These are phyloP conservation scores for Fusarium nelsonii DNA, from an alignment of 2,329 filamentous ascomycete genomes.

Conservation along the genomic window DNA sequence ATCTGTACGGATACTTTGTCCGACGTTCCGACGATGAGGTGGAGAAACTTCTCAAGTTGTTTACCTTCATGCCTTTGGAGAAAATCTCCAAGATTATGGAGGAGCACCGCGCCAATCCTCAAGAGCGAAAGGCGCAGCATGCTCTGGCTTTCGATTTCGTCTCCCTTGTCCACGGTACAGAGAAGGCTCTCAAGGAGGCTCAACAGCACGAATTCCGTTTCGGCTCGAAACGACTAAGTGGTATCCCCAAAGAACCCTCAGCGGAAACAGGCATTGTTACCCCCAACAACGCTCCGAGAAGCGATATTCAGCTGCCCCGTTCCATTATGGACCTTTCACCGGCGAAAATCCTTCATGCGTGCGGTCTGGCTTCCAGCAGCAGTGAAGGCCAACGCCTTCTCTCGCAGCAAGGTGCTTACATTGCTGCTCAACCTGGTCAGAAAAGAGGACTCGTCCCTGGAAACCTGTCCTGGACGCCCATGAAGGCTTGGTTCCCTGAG, in stretches of 20 bases:
- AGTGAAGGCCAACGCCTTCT: conserved; percentile 72
- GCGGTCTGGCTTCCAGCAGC: conserved; percentile 68
- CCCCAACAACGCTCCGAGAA: conserved; percentile 62
- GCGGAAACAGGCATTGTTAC: conserved; percentile 52
- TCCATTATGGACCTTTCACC: conserved; percentile 69
- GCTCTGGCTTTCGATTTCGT: conserved; percentile 85
- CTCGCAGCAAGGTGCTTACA: conserved; percentile 67
- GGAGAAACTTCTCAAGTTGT: conserved; percentile 83
- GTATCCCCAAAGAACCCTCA: conserved; percentile 50
- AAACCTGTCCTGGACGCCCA: conserved; percentile 70
- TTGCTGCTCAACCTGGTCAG: conserved; percentile 65
- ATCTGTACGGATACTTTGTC: conserved; percentile 92
- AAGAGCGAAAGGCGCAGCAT: conserved; percentile 84
- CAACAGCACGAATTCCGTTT: conserved; percentile 65
- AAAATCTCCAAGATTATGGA: conserved; percentile 77
- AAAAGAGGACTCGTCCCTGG: conserved; percentile 60
- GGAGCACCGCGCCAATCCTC: conserved; percentile 74
- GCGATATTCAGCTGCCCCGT: conserved; percentile 70
- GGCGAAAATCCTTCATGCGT: conserved; percentile 69
- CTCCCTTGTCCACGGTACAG: conserved; percentile 78
- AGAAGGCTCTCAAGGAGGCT: conserved; percentile 73
- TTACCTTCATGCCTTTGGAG: conserved; percentile 85
- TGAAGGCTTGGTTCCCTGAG: conserved; percentile 69
- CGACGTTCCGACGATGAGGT: conserved; percentile 85
- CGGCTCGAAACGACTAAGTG: conserved; percentile 50